Evolutionary conservation across 768 basidiomycete species (phyloP).

Genomic region (Tylopilus felleus): DNA sequence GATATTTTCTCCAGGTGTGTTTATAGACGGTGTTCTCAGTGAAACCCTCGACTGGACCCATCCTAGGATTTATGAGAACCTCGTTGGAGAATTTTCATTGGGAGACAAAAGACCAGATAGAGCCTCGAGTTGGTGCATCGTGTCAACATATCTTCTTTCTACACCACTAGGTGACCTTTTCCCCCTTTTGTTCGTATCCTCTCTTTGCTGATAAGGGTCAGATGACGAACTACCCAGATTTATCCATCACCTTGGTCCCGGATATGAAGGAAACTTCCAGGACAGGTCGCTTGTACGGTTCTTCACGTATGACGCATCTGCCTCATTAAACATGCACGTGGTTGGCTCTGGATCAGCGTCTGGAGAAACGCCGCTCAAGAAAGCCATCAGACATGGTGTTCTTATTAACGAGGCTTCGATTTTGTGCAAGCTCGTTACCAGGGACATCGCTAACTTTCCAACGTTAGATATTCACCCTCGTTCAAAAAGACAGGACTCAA

Average conservation of each 20-base stretch:
- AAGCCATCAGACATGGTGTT: conserved; percentile 41
- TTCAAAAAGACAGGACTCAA: neutral
- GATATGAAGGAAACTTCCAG: conserved; percentile 74
- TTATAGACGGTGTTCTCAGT: conserved; percentile 66
- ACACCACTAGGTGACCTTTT: conserved; percentile 50
- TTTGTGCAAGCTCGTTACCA: conserved; percentile 39
- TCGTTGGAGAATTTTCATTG: conserved; percentile 44
- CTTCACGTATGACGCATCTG: conserved; percentile 81
- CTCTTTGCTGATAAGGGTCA: conserved; percentile 27
- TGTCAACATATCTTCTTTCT: conserved; percentile 61
- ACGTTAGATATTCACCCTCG: conserved; percentile 8
- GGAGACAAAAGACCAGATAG: conserved; percentile 49
- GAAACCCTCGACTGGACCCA: conserved; percentile 64
- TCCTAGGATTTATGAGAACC: conserved; percentile 46
- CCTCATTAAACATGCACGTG: conserved; percentile 79
- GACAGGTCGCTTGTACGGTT: conserved; percentile 66
- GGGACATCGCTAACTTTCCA: conserved; percentile 12
- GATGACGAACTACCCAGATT: conserved; percentile 72
- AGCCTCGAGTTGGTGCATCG: conserved; percentile 56
- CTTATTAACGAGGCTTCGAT: conserved; percentile 38
- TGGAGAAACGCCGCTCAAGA: conserved; percentile 37
- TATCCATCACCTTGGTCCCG: conserved; percentile 78
- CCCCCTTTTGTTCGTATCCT: neutral
- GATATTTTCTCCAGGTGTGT: conserved; percentile 49
- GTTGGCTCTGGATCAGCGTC: conserved; percentile 44